Conservation (phyloP, 345 rosid genomes). For the Trapa incisa region DNA sequence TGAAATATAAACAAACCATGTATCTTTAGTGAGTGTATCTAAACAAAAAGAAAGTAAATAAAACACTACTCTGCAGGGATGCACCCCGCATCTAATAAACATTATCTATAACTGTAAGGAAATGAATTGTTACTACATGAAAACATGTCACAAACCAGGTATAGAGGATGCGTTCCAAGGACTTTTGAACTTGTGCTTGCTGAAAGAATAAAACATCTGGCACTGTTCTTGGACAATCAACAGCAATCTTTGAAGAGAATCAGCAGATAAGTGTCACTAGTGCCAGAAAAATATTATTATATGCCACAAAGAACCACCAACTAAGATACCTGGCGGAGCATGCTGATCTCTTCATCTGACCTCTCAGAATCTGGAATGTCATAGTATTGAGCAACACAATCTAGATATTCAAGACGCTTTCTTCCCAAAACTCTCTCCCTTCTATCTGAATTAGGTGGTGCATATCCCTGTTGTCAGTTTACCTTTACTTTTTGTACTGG, state of each 20-base stretch:
- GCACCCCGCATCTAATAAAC: not conserved
- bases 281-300: not conserved
- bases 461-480: slow-evolving; percentile 99
- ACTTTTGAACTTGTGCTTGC: slow-evolving; percentile 89
- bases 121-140: not conserved
- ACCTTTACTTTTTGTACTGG: slow-evolving; percentile 38
- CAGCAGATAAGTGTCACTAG: slow-evolving; percentile 2
- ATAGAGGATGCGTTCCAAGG: slow-evolving; percentile 95
- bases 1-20: not conserved
- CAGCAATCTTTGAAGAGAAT: slow-evolving; percentile 57
- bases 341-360: slow-evolving; percentile 87
- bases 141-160: slow-evolving; percentile 52
- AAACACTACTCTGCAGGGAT: not conserved
- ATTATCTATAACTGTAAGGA: not conserved
- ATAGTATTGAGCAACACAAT: slow-evolving; percentile 85
- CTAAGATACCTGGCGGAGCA: slow-evolving; percentile 83
- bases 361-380: slow-evolving; percentile 95
- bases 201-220: slow-evolving; percentile 93
- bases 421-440: slow-evolving; percentile 84
- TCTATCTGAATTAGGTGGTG: slow-evolving; percentile 99
- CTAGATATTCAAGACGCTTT: slow-evolving; percentile 87
- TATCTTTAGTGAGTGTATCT: not conserved
- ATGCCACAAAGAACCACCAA: slow-evolving; percentile 1
- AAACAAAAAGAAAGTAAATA: not conserved
- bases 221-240: slow-evolving; percentile 97